Conservation (phyloP, 768 basidiomycete genomes). For the Steccherinum ochraceum region DNA sequence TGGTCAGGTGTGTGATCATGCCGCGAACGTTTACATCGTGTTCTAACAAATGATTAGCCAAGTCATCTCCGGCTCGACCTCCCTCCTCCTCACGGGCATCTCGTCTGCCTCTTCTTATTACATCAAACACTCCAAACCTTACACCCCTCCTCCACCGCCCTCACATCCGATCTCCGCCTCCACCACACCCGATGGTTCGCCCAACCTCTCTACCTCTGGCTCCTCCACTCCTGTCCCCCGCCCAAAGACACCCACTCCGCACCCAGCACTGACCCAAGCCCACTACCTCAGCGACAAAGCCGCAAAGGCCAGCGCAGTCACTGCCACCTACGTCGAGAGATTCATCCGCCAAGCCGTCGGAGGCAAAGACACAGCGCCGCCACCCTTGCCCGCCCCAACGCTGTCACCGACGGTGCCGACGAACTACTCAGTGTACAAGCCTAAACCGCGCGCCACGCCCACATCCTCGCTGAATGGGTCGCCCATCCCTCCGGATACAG, state of each 20-base stretch:
- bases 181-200: slow-evolving; percentile 20
- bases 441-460: slow-evolving; percentile 4
- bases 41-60: slow-evolving; percentile 34
- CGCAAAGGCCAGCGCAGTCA: slow-evolving; percentile 58
- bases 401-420: no score
- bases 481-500: neutral
- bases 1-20: slow-evolving; percentile 47
- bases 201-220: slow-evolving; percentile 17
- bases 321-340: slow-evolving; percentile 51
- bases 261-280: slow-evolving; percentile 43
- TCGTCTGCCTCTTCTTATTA: slow-evolving; percentile 56
- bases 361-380: slow-evolving; percentile 19
- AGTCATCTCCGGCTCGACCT: slow-evolving; percentile 62
- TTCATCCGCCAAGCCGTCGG: slow-evolving; percentile 56
- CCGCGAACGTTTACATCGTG: neutral
- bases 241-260: slow-evolving; percentile 34
- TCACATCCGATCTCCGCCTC: slow-evolving; percentile 18
- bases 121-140: slow-evolving; percentile 50
- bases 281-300: slow-evolving; percentile 63
- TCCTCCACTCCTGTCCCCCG: slow-evolving; percentile 41
- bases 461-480: neutral
- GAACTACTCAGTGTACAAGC: slow-evolving; percentile 7
- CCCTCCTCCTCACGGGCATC: slow-evolving; percentile 55
- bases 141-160: slow-evolving; percentile 32
- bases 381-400: neutral